Base-by-base conservation (phyloP, 2,329 filamentous ascomycete species). In the Coniochaeta sp. region DNA sequence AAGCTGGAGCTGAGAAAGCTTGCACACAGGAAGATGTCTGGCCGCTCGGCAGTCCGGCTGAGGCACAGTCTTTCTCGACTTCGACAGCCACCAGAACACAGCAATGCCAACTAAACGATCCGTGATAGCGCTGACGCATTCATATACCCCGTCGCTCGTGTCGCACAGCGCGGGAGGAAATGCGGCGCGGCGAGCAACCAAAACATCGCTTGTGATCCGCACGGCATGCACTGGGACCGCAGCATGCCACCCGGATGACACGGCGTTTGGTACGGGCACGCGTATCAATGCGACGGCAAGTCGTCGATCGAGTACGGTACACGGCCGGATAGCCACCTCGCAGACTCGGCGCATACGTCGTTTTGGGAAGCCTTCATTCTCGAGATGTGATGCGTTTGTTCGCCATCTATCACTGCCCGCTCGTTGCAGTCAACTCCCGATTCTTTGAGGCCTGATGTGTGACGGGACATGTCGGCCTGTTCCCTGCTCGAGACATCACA, bases 141-240 rank as follows among this genome's bases (percentile, higher is more conserved):
- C 14, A 14, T 18, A 42, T n/a, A n/a, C n/a, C n/a, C n/a, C n/a
- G n/a, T n/a, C n/a, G 20, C 18, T 42, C 6, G 18, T 26, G 20
- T 26, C 38, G 38, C 20, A 42, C 38, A n/a, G n/a, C n/a, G n/a
- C n/a, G 20, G 20, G 20, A 26, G 20, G 38, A 42, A 42, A 42
- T 22, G 26, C n/a, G n/a, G n/a, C n/a, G n/a, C n/a, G n/a, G n/a
- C n/a, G 20, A 42, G 38, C 38, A 22, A 42, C 38, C n/a, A n/a
- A 42, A 42, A 42, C 38, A 42, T 42, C 38, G 38, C 38, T 24
- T 42, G 38, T 26, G 38, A 42, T 42, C 38, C 20, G 20, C 38
- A 13, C 38, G 12, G 38, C 38, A 24, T 42, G 38, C 38, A 42
- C n/a, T 42, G 18, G 26, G 6, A 42, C 38, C 20, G 38, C 38